These are phyloP conservation scores for Blastomyces emzantsi DNA, from an alignment of 2,329 filamentous ascomycete genomes.

Conservation along the genomic window DNA sequence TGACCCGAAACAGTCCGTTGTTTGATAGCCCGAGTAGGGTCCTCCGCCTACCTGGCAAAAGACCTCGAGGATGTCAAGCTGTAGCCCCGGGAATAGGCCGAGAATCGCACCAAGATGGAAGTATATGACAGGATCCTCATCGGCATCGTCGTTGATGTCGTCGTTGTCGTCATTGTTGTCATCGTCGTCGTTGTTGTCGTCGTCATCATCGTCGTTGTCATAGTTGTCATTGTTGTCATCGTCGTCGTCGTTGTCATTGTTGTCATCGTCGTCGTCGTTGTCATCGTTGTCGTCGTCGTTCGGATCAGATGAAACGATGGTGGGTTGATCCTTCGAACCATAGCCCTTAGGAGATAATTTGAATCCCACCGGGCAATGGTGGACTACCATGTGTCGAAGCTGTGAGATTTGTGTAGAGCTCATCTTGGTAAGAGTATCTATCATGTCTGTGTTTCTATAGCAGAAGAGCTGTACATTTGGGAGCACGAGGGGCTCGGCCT, in stretches of 20 bases:
- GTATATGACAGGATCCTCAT: background rate
- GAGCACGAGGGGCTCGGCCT: background rate
- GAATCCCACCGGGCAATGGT: background rate
- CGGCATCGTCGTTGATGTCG: no score
- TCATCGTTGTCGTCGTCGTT: background rate
- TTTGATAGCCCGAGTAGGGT: background rate
- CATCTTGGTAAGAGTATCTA: background rate
- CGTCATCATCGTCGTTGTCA: no score
- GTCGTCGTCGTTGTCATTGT: no score
- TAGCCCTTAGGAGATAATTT: background rate
- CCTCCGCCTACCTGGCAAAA: background rate
- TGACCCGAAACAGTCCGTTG: background rate
- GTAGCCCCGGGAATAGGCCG: background rate
- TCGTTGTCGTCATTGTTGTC: no score
- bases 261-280: no score
- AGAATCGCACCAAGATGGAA: background rate
- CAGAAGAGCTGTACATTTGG: background rate
- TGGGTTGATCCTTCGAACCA: background rate
- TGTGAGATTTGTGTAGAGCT: background rate
- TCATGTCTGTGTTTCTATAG: background rate
- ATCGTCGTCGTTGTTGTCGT: no score
- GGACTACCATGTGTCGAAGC: background rate
- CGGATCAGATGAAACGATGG: background rate
- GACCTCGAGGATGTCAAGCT: background rate
- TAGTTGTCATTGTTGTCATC: no score